phyloP scores from a whole-genome alignment of 2,329 filamentous ascomycete genomes.

The Pseudopyrenochaeta lycopersici region DNA sequence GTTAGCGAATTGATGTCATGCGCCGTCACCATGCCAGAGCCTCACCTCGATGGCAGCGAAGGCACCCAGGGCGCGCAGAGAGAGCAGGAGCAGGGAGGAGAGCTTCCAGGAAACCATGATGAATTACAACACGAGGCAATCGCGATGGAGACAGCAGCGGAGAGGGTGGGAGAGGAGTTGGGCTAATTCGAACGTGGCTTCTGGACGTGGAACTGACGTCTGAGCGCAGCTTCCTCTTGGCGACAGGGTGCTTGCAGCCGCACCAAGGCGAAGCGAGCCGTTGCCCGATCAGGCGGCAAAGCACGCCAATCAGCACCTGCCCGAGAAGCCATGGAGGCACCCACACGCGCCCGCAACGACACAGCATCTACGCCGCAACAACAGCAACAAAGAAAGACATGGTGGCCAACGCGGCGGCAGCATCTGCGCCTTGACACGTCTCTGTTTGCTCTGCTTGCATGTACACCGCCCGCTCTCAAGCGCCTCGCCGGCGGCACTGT shows the following conservation, averaged over 20 bases:
- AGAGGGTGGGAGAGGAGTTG: constrained; percentile 12
- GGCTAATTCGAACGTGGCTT: constrained; percentile 45
- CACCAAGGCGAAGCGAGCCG: constrained; percentile 20
- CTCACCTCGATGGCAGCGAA: constrained; percentile 69
- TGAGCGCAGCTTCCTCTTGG: constrained; percentile 27
- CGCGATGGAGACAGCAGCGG: constrained; percentile 19
- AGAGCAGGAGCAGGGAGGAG: constrained; percentile 75
- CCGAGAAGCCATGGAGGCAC: not conserved
- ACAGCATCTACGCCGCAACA: constrained; percentile 11
- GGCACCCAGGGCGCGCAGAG: constrained; percentile 72
- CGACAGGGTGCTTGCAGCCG: constrained; percentile 11
- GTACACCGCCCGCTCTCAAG: constrained; percentile 20
- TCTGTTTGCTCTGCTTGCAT: constrained; percentile 14
- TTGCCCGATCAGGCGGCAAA: constrained; percentile 5
- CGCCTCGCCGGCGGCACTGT: constrained; percentile 14
- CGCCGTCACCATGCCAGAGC: constrained; percentile 47
- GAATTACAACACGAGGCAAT: constrained; percentile 23
- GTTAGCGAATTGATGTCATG: constrained; percentile 48
- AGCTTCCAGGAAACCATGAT: constrained; percentile 79
- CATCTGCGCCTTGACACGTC: constrained; percentile 8
- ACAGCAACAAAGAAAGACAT: constrained; percentile 5
- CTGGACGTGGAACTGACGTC: constrained; percentile 29
- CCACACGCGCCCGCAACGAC: constrained; percentile 1
- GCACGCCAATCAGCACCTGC: constrained; percentile 10
- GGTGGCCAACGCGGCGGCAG: constrained; percentile 10